Conservation (phyloP, 441 rosid species). For the Euphorbia celastroides region DNA sequence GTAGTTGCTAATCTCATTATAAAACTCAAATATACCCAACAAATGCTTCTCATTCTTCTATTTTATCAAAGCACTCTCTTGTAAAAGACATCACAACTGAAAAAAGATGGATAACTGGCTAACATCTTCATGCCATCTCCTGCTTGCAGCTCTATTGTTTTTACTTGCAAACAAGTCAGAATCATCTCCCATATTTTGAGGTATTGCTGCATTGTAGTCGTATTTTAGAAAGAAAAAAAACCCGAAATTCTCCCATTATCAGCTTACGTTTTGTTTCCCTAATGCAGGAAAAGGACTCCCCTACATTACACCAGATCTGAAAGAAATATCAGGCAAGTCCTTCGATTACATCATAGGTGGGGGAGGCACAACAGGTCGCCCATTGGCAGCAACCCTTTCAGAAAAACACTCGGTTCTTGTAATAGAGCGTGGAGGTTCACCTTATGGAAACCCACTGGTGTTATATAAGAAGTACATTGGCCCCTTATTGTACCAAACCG, state of each 20-base stretch:
- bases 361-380: constrained; percentile 70
- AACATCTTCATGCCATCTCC: constrained; percentile 8
- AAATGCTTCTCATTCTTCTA: constrained; percentile 12
- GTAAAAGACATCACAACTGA: constrained; percentile 9
- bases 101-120: constrained; percentile 16
- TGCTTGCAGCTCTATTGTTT: constrained; percentile 18
- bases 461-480: constrained; percentile 38
- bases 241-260: neutral
- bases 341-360: constrained; percentile 66
- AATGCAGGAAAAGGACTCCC: constrained; percentile 38
- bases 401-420: constrained; percentile 53
- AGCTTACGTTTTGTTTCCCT: neutral
- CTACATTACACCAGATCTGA: constrained; percentile 50
- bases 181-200: constrained; percentile 27
- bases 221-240: no score
- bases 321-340: constrained; percentile 57
- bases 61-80: neutral
- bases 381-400: constrained; percentile 63
- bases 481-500: constrained; percentile 43
- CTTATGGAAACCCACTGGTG: constrained; percentile 52
- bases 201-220: constrained; percentile 18
- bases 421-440: constrained; percentile 63
- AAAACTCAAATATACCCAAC: neutral
- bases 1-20: no score
- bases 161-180: constrained; percentile 14